Base-by-base conservation (phyloP, 495 filamentous ascomycete species). In the Opeltia flavorubescens region DNA sequence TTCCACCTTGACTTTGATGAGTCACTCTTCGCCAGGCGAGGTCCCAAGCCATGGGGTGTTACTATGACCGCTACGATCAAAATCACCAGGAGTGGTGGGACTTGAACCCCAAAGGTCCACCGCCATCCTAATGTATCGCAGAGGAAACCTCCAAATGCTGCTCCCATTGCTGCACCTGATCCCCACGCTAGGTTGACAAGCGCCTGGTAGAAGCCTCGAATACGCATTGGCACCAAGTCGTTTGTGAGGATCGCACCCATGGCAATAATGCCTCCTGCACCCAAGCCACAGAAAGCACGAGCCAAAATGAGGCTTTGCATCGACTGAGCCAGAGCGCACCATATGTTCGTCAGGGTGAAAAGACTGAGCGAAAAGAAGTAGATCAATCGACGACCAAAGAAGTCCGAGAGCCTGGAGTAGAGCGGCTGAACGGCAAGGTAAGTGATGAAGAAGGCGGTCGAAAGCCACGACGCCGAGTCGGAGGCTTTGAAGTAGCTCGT, bases 401-500 rank as follows among this genome's bases (percentile, higher is more conserved):
- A 76, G 59, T 88, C 84, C 2, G 81, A 85, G 5, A 86, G 57
- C 4, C 83, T 68, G 13, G 81, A 83, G 46, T 83, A 77, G 2
- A 89, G 63, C 0, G 84, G 83, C 55, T 86, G 75, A 54, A 86
- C 81, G 26, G 76, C 73, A 4, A 82, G 86, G 13, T 76, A 80
- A 0, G 83, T 87, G n/a, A 89, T 65, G 7, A 87, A 55, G 46
- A 88, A 89, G 0, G 83, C 76, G 0, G 83, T 87, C 18, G 83
- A 86, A 3, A 89, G 67, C 84, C 84, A 89, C 8, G 83, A 86
- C 5, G 83, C 83, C 15, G 72, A 68, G 55, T 88, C 86, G 12
- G 81, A 80, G 42, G 78, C 72, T 43, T 79, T 66, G 58, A 89
- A 88, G 55, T 85, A 75, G 0, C 81, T 84, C 0, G 84, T 88